A percentile compares a stretch with the other conserved stretches of the same genome.
Evolutionary conservation across 2,329 filamentous ascomycete species (phyloP).

Genomic region (Periglandula ipomoeae): DNA sequence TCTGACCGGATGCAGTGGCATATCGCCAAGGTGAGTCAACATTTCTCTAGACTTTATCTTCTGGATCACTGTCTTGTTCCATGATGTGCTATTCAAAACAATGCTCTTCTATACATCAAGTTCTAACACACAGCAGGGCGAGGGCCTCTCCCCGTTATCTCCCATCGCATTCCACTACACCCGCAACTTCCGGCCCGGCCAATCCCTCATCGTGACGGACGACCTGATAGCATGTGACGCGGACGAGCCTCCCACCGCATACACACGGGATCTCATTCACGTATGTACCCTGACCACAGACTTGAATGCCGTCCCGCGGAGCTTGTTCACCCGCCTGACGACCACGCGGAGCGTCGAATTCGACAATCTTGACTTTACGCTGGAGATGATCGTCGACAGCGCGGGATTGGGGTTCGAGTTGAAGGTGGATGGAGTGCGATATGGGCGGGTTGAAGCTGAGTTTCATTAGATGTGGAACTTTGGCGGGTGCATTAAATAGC

Average conservation of each 20-base stretch:
- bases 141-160: constrained; percentile 61
- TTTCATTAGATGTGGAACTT: constrained; percentile 46
- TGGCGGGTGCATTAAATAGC: too few relatives aligned
- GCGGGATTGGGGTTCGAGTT: constrained; percentile 69
- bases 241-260: constrained; percentile 54
- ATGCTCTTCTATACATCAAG: too few relatives aligned
- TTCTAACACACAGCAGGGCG: constrained; percentile 51
- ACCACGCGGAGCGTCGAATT: constrained; percentile 75
- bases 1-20: constrained; percentile 80
- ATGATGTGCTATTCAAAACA: background rate
- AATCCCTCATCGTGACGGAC: constrained; percentile 69
- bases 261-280: constrained; percentile 53
- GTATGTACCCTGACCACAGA: constrained; percentile 78
- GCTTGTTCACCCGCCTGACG: constrained; percentile 64
- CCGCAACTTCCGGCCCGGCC: constrained; percentile 70
- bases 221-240: constrained; percentile 69
- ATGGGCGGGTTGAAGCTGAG: constrained; percentile 68
- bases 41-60: background rate
- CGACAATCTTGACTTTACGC: constrained; percentile 71
- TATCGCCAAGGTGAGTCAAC: constrained; percentile 61
- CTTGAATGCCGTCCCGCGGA: constrained; percentile 63
- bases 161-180: constrained; percentile 81
- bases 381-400: constrained; percentile 76
- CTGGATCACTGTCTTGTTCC: background rate
- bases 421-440: constrained; percentile 68